A percentile compares a stretch with the other conserved stretches of the same genome.
These are phyloP conservation scores for Sporisorium graminicola DNA, from an alignment of 1,284 basidiomycete genomes.

Conservation along the genomic window DNA sequence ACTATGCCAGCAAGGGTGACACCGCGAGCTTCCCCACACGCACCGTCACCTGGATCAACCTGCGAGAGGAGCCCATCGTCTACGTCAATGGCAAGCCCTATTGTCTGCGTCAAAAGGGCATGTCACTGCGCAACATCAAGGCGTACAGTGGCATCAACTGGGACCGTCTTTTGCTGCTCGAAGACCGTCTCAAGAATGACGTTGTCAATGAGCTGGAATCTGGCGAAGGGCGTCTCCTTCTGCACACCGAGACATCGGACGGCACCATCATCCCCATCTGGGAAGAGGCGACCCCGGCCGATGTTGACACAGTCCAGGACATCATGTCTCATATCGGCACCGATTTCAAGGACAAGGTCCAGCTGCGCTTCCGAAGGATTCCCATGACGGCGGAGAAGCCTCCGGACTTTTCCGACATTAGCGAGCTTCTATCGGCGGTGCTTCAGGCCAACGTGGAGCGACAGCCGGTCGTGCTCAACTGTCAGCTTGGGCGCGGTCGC, in stretches of 20 bases:
- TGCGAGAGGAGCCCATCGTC: conserved; percentile 89
- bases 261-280: conserved; percentile 93
- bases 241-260: conserved; percentile 90
- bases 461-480: conserved; percentile 89
- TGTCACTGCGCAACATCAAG: conserved; percentile 66
- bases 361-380: conserved; percentile 84
- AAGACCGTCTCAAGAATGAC: conserved; percentile 91
- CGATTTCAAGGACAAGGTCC: conserved; percentile 71
- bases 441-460: conserved; percentile 80
- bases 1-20: conserved; percentile 42
- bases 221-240: conserved; percentile 86
- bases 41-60: conserved; percentile 86
- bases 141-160: conserved; percentile 67
- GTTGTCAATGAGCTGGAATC: conserved; percentile 83
- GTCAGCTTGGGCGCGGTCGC: conserved; percentile 94
- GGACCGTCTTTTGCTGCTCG: conserved; percentile 70
- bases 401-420: conserved; percentile 69
- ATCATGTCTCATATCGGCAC: conserved; percentile 77
- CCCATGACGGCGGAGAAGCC: conserved; percentile 83
- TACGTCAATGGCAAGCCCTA: conserved; percentile 84
- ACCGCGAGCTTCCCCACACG: conserved; percentile 24
- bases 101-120: conserved; percentile 70
- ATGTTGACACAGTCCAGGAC: conserved; percentile 88
- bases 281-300: conserved; percentile 85
- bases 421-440: conserved; percentile 81